phyloP scores from a whole-genome alignment of 371 early-diverging fungal genomes.

The Mortierella sp. region DNA sequence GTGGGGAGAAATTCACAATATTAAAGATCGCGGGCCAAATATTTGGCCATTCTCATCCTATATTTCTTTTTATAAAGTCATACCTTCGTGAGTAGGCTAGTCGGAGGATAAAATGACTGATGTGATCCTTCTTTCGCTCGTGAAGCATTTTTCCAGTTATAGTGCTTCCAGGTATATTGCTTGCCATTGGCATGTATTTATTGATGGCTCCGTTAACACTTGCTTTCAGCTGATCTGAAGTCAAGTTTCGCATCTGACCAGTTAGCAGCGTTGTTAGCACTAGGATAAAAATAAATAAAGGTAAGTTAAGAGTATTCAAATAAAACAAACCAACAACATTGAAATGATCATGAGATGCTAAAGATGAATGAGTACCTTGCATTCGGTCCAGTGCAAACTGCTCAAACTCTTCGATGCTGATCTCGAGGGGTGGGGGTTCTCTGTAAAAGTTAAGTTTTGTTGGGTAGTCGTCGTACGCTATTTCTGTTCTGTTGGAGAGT shows the following conservation, averaged over 20 bases:
- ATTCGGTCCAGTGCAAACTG: constrained; percentile 92
- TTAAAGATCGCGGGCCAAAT: background rate
- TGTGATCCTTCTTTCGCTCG: constrained; percentile 92
- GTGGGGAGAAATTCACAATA: background rate
- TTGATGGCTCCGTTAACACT: constrained; percentile 70
- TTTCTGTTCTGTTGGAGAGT: constrained; percentile 17
- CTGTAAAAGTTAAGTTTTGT: constrained; percentile 85
- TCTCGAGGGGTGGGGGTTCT: constrained; percentile 79
- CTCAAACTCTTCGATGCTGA: constrained; percentile 95
- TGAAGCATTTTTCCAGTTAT: constrained; percentile 32
- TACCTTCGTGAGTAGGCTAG: constrained; percentile 92
- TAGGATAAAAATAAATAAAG: constrained; percentile 27
- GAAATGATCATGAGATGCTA: background rate
- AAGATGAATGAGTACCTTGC: constrained; percentile 66
- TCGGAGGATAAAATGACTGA: constrained; percentile 94
- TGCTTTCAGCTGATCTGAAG: constrained; percentile 70
- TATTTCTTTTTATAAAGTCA: constrained; percentile 1
- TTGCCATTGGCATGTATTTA: constrained; percentile 79
- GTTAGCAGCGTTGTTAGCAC: constrained; percentile 90
- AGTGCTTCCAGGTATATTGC: no score
- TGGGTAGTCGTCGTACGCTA: constrained; percentile 67
- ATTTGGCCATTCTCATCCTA: background rate
- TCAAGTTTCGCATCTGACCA: constrained; percentile 78
- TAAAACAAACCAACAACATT: background rate
- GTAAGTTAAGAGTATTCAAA: background rate